phyloP scores from a whole-genome alignment of 2,329 filamentous ascomycete species.

The Diplodia corticola region DNA sequence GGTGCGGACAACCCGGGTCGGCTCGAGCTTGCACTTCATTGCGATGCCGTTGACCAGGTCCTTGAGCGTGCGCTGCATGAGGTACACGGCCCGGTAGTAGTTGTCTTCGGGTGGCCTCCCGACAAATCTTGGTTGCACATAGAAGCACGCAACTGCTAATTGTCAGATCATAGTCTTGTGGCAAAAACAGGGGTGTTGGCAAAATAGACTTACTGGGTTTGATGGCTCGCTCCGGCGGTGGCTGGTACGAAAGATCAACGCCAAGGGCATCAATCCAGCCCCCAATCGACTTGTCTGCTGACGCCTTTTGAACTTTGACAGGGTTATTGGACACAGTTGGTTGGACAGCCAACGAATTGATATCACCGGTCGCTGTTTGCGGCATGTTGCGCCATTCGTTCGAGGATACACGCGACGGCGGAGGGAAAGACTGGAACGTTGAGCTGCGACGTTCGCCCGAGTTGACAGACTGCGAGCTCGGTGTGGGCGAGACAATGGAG shows the following conservation, averaged over 20 bases:
- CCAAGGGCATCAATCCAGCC: conserved; percentile 90
- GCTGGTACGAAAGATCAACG: conserved; percentile 81
- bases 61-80: conserved; percentile 71
- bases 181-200: neutral
- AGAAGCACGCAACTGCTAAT: conserved; percentile 77
- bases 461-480: conserved; percentile 48
- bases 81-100: conserved; percentile 82
- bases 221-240: conserved; percentile 68
- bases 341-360: conserved; percentile 45
- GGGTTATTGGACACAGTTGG: conserved; percentile 49
- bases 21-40: conserved; percentile 77
- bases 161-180: conserved; percentile 37
- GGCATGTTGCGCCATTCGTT: conserved; percentile 62
- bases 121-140: conserved; percentile 62
- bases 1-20: conserved; percentile 67
- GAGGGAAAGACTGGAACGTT: conserved; percentile 47
- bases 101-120: conserved; percentile 54
- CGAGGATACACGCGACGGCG: conserved; percentile 47
- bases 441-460: conserved; percentile 44
- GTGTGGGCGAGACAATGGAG: conserved; percentile 53
- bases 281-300: conserved; percentile 65
- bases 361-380: conserved; percentile 54
- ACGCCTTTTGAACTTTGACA: conserved; percentile 57
- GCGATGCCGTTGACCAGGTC: conserved; percentile 74
- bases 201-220: conserved; percentile 59